Percentiles rank a stretch among this genome's conserved stretches.
phyloP scores from a whole-genome alignment of 139 green algal genomes.

The Coccomyxa sp. region DNA sequence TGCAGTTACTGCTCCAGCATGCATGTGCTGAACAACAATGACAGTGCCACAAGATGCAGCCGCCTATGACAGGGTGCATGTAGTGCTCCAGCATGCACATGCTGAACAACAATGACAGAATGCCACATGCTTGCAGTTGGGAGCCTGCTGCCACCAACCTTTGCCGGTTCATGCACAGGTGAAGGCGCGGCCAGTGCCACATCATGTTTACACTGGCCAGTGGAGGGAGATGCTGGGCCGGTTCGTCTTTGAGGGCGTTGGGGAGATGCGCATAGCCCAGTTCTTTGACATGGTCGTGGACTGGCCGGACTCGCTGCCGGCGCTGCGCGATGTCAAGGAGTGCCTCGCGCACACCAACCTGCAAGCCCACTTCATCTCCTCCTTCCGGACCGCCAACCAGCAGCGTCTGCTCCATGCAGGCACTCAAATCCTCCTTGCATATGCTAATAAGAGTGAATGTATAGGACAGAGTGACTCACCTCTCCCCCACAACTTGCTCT shows the following conservation, averaged over 20 bases:
- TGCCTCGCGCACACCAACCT: conserved; percentile 74
- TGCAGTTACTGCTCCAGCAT: too few relatives aligned
- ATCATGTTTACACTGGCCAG: conserved; percentile 23
- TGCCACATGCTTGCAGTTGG: too few relatives aligned
- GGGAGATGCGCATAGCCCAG: conserved; percentile 52
- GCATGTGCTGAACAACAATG: too few relatives aligned
- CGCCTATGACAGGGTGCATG: too few relatives aligned
- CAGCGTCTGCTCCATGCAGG: conserved; percentile 69
- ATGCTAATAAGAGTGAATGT: neutral
- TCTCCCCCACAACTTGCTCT: neutral
- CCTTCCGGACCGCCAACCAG: conserved; percentile 26
- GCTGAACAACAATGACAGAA: too few relatives aligned
- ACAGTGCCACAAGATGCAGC: too few relatives aligned
- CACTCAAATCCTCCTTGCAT: neutral
- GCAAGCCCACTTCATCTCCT: conserved; percentile 31
- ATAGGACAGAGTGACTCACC: neutral
- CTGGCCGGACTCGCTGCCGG: conserved; percentile 63
- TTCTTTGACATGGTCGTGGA: conserved; percentile 94
- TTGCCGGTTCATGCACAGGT: neutral
- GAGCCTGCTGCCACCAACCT: neutral
- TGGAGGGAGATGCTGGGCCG: conserved; percentile 67
- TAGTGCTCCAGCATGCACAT: too few relatives aligned
- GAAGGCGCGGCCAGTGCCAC: neutral
- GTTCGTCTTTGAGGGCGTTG: conserved; percentile 69
- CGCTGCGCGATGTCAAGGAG: conserved; percentile 58